Base-by-base conservation (phyloP, 441 rosid species). In the Erodium chrysanthum region DNA sequence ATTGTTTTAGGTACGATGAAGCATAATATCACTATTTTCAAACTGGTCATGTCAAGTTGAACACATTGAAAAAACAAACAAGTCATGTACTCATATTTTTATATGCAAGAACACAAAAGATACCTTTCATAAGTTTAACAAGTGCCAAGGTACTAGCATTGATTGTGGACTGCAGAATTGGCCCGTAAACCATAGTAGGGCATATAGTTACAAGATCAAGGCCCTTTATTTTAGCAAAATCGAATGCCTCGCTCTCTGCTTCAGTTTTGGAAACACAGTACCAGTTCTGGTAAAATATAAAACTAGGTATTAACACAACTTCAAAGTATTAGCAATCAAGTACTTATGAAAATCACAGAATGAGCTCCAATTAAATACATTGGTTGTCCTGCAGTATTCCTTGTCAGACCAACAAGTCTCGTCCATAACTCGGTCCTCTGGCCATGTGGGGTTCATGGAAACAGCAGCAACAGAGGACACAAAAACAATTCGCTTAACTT, bases 361-460 rank as follows among this genome's bases (percentile, higher is more conserved):
- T 11, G 15, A 3, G 2, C 52, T 44, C 15, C 15, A 2, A 44
- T 44, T 14, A 3, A 44, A 48, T 72, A 84, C 94, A 79, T 82
- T 64, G 14, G 86, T 86, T 37, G 78, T 60, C 66, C 69, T 79
- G 81, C 91, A 90, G 69, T 77, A 85, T 22, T 92, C 90, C 77
- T 79, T 72, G 69, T 85, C 83, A 20, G 95, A 86, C 93, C 91
- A 89, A 74, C 85, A 83, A 7, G 77, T 44, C 80, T 89, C 96
- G 73, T 84, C 87, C 81, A 74, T 74, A 3, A 81, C 73, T 74
- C 70, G 71, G 68, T 62, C 70, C 70, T 76, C 75, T 0, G 95
- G 85, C 89, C 84, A 89, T 9, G 8, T 15, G 20, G 95, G 98
- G 71, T 81, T 89, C 83, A 87, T 17, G 40, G 0, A 2, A 70